Evolutionary conservation across 139 green algal species (phyloP), one percentile per base, ranked within the genome.

Genomic region (Cymbomonas tetramitiformis): DNA sequence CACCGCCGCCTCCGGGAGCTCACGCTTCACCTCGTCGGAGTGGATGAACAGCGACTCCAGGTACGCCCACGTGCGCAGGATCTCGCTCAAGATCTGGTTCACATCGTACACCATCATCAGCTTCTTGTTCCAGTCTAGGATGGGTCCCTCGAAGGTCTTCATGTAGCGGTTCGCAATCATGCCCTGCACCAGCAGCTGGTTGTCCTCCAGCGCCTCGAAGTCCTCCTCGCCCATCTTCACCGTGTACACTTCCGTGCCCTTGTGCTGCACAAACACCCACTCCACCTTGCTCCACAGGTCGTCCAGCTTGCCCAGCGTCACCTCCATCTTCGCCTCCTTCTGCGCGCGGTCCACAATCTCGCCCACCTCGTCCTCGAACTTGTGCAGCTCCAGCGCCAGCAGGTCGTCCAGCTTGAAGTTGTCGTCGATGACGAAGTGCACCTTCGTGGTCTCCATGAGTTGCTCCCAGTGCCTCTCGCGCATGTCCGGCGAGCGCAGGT

Each of bases 81-180:
- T 92, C 62, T 92, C 80, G 26, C 36, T 68, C 54, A 88, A 61
- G 47, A 92, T 76, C 70, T 88, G 76, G 58, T 80, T 82, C 33
- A 82, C 79, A 57, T 90, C 83, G 15, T 77, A 75, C n/a, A 87
- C 81, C 38, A 75, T 80, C 70, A 81, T 84, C 2, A 92, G 80
- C 58, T 80, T 83, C 55, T 77, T 81, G 64, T 92, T 85, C 83
- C 83, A 92, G 46, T 72, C 70, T 30, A 86, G 56, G 55, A 94
- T 86, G 18, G 44, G 15, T 18, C 86, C 84, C 4, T 72, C 56
- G 77, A 94, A 94, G 31, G 82, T 90, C 56, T 73, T 74, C 82
- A 90, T 87, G 77, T 88, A 93, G 48, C 83, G 47, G 65, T 89
- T 91, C 58, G 83, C 83, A 72, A 91, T 83, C 83, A 94, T 89